Conservation (phyloP, 768 basidiomycete species). For the Clitopilus hobsonii region DNA sequence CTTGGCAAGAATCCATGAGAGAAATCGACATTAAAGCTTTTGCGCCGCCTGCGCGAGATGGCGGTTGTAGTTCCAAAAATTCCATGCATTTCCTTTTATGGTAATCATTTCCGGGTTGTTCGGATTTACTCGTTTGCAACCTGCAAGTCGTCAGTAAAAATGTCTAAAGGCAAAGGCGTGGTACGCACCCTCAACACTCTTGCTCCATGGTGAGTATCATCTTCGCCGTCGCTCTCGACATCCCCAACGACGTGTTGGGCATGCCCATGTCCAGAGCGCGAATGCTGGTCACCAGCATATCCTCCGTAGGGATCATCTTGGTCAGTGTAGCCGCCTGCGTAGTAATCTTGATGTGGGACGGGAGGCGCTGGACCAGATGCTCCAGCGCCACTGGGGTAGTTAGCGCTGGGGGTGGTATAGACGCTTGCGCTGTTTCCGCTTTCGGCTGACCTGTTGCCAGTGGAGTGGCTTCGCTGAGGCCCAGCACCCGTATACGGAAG, state of each 20-base stretch:
- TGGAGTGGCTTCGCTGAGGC: neutral
- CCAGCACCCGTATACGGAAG: slow-evolving; percentile 2
- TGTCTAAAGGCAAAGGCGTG: neutral
- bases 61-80: neutral
- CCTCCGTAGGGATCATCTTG: slow-evolving; percentile 1
- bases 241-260: neutral
- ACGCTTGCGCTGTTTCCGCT: neutral
- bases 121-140: neutral
- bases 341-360: neutral
- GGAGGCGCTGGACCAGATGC: neutral
- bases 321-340: neutral
- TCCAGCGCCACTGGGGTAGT: neutral
- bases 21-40: neutral
- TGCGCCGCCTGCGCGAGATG: neutral
- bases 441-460: neutral
- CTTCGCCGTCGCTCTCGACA: neutral
- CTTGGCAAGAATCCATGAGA: neutral
- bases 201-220: neutral
- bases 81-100: neutral
- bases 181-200: neutral
- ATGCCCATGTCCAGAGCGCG: neutral
- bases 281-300: neutral
- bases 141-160: neutral
- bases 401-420: neutral
- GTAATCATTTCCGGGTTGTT: neutral